Percentiles rank a stretch among this genome's conserved stretches.
Evolutionary conservation across 2,329 filamentous ascomycete genomes (phyloP).

Genomic region (Ploettnerulaceae sp.): DNA sequence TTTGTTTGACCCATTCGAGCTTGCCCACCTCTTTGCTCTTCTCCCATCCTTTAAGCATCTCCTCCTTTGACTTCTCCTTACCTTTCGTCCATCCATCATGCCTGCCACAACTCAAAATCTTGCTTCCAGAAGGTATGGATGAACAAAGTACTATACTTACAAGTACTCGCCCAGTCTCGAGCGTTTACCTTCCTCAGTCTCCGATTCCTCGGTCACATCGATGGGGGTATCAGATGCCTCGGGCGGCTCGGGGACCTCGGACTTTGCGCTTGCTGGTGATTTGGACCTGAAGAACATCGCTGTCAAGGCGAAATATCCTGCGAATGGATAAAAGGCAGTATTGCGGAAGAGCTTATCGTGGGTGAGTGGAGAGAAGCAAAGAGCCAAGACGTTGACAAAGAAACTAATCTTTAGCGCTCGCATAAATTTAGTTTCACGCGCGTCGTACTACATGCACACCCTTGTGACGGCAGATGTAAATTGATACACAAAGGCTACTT

Average conservation of each 20-base stretch:
- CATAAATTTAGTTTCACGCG: too few relatives aligned
- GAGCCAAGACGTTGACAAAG: too few relatives aligned
- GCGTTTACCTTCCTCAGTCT: slow-evolving; percentile 6
- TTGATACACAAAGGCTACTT: too few relatives aligned
- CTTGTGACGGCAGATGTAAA: too few relatives aligned
- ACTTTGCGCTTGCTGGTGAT: neutral
- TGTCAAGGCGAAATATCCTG: too few relatives aligned
- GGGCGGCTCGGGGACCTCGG: neutral
- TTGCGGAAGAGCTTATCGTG: too few relatives aligned
- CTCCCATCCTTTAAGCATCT: slow-evolving; percentile 7
- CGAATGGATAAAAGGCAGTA: too few relatives aligned
- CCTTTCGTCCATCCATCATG: slow-evolving; percentile 2
- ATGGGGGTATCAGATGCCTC: slow-evolving; percentile 4
- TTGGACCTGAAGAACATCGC: too few relatives aligned
- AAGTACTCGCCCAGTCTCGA: neutral
- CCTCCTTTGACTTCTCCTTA: slow-evolving; percentile 7
- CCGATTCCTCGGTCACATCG: slow-evolving; percentile 2
- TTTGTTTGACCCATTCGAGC: slow-evolving; percentile 38
- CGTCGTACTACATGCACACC: too few relatives aligned
- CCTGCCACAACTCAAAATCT: neutral
- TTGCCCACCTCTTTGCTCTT: slow-evolving; percentile 12
- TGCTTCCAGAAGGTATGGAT: neutral
- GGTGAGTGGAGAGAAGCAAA: too few relatives aligned
- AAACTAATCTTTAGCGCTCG: too few relatives aligned
- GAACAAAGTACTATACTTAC: neutral